phyloP scores from a whole-genome alignment of 306 rosid genomes.

The Quercus ilex region DNA sequence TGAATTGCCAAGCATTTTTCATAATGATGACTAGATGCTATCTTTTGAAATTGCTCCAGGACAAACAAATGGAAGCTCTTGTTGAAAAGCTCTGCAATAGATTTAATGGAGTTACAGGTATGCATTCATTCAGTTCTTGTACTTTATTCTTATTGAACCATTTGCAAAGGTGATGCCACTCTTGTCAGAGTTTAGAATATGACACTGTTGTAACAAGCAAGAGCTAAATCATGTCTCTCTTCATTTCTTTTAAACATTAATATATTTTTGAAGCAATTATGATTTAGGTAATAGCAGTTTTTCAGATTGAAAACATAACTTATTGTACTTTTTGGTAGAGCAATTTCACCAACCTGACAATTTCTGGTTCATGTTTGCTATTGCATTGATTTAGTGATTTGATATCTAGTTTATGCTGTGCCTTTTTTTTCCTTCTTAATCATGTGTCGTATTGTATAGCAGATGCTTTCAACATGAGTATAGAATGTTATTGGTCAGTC shows the following conservation, averaged over 20 bases:
- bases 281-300: not conserved
- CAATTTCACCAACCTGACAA: not conserved
- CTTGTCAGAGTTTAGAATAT: not conserved
- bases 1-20: conserved; percentile 14
- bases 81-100: conserved; percentile 95
- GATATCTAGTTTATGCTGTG: not conserved
- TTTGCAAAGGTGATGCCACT: not conserved
- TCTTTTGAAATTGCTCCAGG: conserved; percentile 49
- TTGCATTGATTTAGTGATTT: not conserved
- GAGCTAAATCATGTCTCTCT: conserved; percentile 4
- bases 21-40: conserved; percentile 11
- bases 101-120: conserved; percentile 89
- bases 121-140: not conserved
- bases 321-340: not conserved
- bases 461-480: not conserved
- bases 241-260: not conserved
- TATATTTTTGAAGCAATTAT: not conserved
- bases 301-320: not conserved
- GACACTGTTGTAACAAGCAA: not conserved
- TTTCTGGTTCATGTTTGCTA: conserved; percentile 7
- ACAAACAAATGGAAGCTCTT: conserved; percentile 93
- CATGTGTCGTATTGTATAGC: not conserved
- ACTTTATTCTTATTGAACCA: not conserved
- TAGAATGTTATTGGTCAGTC: not conserved
- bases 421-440: not conserved